Evolutionary conservation across 768 basidiomycete genomes (phyloP), one percentile per base, ranked within the genome.

Genomic region (Phaffia australis): DNA sequence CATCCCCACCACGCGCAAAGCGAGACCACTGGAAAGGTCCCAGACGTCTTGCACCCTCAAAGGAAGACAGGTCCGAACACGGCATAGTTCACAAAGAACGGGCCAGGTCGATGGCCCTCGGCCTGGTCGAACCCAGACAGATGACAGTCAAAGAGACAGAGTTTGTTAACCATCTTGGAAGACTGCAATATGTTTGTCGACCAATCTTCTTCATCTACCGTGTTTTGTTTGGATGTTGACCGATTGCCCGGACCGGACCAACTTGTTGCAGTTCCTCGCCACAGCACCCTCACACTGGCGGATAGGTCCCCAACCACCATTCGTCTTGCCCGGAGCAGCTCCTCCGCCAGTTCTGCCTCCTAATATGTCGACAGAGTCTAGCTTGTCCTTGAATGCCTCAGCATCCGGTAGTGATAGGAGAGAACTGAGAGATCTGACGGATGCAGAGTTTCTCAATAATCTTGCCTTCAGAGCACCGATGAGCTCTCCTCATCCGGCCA

Each of bases 401-500:
- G 69, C 52, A 16, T 30, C 62, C 15, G 46, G 21, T n/a, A 21
- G 25, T 2, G 6, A 35, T 42, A 27, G 25, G 14, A 32, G 21
- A 47, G n/a, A 35, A n/a, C 56, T 57, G 3, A 29, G 56, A 27
- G 9, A 35, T 29, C 29, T 56, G 16, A 6, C 65, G 50, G 60
- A 66, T 59, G 59, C 11, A 19, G 27, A 49, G 29, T 67, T 67
- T 30, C 46, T 67, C 46, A 19, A 54, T 15, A 67, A 67, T 78
- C 81, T 49, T 75, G 79, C 50, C 78, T 60, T 69, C 32, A 48
- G 66, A 19, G 48, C 70, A 11, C 63, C 69, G 27, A 65, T 72
- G 30, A 66, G 64, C 21, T 58, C 57, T 16, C 71, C 82, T 1
- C 88, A 90, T 74, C 87, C 87, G 7, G 83, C 84, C 29, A 82